phyloP scores from a whole-genome alignment of 768 basidiomycete species.

The Gloeostereum incarnatum region DNA sequence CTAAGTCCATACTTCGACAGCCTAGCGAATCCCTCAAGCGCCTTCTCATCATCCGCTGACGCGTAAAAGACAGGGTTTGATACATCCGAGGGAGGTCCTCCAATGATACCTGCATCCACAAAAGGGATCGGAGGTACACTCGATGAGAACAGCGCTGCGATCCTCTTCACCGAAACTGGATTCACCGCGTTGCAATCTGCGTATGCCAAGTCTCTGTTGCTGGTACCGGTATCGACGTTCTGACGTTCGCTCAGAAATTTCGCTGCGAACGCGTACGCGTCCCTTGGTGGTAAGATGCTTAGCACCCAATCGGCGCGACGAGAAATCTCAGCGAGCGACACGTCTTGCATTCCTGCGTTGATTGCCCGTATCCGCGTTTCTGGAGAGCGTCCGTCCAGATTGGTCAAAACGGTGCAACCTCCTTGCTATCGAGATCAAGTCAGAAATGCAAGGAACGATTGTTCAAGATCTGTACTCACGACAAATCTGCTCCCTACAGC shows the following conservation, averaged over 20 bases:
- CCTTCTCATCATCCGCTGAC: conserved; percentile 25
- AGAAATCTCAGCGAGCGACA: conserved; percentile 22
- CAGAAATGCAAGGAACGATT: too few species aligned
- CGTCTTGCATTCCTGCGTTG: conserved; percentile 40
- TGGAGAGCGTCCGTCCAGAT: conserved; percentile 43
- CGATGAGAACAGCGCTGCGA: conserved; percentile 31
- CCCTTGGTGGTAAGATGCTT: conserved; percentile 50
- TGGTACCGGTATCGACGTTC: conserved; percentile 4
- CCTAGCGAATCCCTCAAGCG: conserved; percentile 24
- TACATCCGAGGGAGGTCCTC: conserved; percentile 36
- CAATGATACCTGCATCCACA: conserved; percentile 50
- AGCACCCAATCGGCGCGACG: conserved; percentile 32
- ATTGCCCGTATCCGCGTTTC: conserved; percentile 36
- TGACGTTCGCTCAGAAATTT: conserved; percentile 21
- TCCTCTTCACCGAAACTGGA: conserved; percentile 36
- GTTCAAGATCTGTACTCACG: too few species aligned
- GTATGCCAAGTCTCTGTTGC: conserved; percentile 22
- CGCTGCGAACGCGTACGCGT: conserved; percentile 36
- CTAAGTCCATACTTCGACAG: conserved; percentile 36
- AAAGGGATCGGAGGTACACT: conserved; percentile 26
- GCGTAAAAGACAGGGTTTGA: conserved; percentile 51
- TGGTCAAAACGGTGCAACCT: conserved; percentile 48
- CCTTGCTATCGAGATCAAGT: too few species aligned
- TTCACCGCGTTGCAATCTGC: conserved; percentile 54
- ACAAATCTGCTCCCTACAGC: conserved; percentile 41